A percentile compares a stretch with the other conserved stretches of the same genome.
phyloP scores from a whole-genome alignment of 768 basidiomycete species.

The Omphalotus guepiniiformis region DNA sequence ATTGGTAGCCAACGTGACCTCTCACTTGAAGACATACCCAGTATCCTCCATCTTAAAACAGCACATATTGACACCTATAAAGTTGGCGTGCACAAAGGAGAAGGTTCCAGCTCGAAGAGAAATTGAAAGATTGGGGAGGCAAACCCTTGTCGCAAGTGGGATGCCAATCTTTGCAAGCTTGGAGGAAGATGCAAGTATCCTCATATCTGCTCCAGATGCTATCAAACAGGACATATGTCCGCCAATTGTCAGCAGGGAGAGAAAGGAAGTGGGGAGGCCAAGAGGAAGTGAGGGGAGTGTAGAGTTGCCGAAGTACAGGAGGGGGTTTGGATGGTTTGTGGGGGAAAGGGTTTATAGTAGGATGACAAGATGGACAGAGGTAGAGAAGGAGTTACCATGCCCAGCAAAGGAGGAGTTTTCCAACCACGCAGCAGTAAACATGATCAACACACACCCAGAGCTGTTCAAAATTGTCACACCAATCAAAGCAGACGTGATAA shows the following conservation, averaged over 20 bases:
- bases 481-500: conserved; percentile 28
- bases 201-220: background rate
- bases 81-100: background rate
- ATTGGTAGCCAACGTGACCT: too few relatives aligned
- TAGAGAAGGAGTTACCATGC: conserved; percentile 11
- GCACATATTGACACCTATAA: background rate
- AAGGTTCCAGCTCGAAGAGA: conserved; percentile 7
- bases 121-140: background rate
- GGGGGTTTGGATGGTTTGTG: too few relatives aligned
- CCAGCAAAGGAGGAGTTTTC: conserved; percentile 11
- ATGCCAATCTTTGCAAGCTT: background rate
- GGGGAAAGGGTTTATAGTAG: too few relatives aligned
- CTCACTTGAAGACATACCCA: conserved; percentile 18
- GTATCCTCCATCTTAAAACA: background rate
- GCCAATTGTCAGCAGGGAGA: too few relatives aligned
- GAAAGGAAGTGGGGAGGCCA: too few relatives aligned
- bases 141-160: background rate
- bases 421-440: conserved; percentile 16
- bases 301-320: too few relatives aligned
- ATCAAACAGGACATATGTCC: background rate
- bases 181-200: background rate
- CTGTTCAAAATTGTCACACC: conserved; percentile 35
- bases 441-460: conserved; percentile 21
- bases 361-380: conserved; percentile 12
- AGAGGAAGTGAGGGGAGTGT: too few relatives aligned